phyloP scores from a whole-genome alignment of 371 early-diverging fungal species.

The Mortierella sp. region DNA sequence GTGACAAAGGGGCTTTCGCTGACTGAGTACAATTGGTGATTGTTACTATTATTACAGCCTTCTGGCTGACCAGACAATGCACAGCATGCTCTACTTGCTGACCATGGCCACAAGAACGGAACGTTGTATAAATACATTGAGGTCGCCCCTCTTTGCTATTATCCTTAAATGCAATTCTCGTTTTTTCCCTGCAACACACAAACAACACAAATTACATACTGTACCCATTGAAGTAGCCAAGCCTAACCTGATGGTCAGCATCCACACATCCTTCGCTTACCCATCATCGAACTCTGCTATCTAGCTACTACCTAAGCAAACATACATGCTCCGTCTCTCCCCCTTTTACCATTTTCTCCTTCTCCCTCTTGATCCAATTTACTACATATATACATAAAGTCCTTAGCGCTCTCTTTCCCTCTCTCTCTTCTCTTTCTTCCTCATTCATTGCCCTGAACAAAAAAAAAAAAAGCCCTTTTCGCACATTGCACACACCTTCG shows the following conservation, averaged over 20 bases:
- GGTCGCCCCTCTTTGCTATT: not conserved
- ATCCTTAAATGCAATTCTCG: not conserved
- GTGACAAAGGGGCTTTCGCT: conserved; percentile 9
- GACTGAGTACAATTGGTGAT: too few relatives aligned
- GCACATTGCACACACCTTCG: not conserved
- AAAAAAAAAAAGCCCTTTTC: conserved; percentile 2
- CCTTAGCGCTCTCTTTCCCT: not conserved
- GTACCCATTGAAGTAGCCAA: not conserved
- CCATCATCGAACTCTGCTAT: not conserved
- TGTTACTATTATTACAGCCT: not conserved
- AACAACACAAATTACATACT: not conserved
- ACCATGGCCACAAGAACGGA: not conserved
- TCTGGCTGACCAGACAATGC: not conserved
- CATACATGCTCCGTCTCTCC: not conserved
- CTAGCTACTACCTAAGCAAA: not conserved
- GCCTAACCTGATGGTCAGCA: not conserved
- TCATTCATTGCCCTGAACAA: not conserved
- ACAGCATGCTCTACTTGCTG: not conserved
- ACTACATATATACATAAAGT: too few relatives aligned
- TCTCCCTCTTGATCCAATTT: not conserved
- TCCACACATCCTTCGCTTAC: not conserved
- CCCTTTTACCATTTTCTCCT: not conserved
- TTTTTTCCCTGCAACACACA: not conserved
- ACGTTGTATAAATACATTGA: not conserved
- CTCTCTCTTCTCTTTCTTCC: not conserved